A percentile compares a stretch with the other conserved stretches of the same genome.
phyloP scores from a whole-genome alignment of 148 eudicot genomes.

The Chenopodium berlandieri region DNA sequence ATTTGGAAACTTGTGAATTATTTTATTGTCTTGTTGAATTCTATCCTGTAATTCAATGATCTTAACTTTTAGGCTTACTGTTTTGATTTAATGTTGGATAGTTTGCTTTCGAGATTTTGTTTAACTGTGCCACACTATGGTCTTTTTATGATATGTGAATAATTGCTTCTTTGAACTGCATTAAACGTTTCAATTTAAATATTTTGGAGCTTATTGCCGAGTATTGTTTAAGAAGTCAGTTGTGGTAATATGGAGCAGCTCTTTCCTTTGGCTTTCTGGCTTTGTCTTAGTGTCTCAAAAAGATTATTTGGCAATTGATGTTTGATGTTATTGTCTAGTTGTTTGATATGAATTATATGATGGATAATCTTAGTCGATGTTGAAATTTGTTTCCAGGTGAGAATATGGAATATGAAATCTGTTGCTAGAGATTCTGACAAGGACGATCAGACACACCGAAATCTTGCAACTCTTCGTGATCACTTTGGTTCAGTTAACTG shows the following conservation, averaged over 20 bases:
- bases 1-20: not conserved
- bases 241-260: not conserved
- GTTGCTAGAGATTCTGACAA: constrained; percentile 52
- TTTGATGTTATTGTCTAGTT: not conserved
- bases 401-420: constrained; percentile 88
- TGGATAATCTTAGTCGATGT: constrained; percentile 7
- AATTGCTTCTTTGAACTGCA: not conserved
- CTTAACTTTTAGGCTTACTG: not conserved
- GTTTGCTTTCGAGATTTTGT: not conserved
- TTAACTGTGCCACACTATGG: not conserved
- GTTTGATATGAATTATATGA: not conserved
- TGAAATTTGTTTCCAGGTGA: constrained; percentile 53
- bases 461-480: constrained; percentile 92
- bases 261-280: not conserved
- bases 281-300: not conserved
- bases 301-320: not conserved
- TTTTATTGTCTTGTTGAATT: not conserved
- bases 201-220: not conserved
- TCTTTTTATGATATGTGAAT: not conserved
- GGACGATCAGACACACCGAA: constrained; percentile 59
- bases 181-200: not conserved
- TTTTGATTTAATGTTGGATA: not conserved
- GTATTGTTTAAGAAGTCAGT: not conserved
- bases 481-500: constrained; percentile 98
- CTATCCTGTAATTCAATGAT: not conserved